Evolutionary conservation across 1,139 yeast genomes (phyloP), one percentile per base, ranked within the genome.

Genomic region (Spencermartinsiella ligniputridi): DNA sequence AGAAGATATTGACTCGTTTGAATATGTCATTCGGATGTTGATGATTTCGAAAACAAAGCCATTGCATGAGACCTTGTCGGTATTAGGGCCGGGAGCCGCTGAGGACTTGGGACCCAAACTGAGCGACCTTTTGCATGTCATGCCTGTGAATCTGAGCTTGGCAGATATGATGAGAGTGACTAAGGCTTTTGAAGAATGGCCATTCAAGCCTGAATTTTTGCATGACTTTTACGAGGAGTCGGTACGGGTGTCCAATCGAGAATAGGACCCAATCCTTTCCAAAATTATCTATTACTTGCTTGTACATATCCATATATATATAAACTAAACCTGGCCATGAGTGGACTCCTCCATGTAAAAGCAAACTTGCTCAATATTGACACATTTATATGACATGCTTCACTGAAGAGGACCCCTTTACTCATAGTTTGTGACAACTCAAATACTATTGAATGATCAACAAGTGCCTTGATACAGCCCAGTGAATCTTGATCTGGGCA

Each of bases 21-120:
- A 87, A 49, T 78, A 76, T 52, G 78, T 88, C 13, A 72, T 82
- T 17, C 83, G 82, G 55, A 76, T 78, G 52, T 63, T 90, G 36
- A 76, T 83, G 71, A 73, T 80, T 38, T 67, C 75, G 37, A 69
- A 76, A 15, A 71, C 73, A 3, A 70, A 72, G 19, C 74, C 76
- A 1, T 58, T 88, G 4, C 37, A 48, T 2, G 79, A 78, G 3
- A 70, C 76, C 1, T 55, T 85, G 2, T 68, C 71, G 12, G 70
- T 75, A 15, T 64, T 90, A 13, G 95, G 95, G 0, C 90, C 95
- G 1, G 97, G 96, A 1, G 96, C 94, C 0, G 43, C 37, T 9
- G 74, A 66, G 3, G 84, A 79, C n/a, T 80, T 81, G 50, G 72
- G 81, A 44, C 67, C 68, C 1, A 61, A 66, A 12, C 59, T 74